These are phyloP conservation scores for Moricandia arvensis DNA, from an alignment of 345 rosid genomes.

Conservation along the genomic window DNA sequence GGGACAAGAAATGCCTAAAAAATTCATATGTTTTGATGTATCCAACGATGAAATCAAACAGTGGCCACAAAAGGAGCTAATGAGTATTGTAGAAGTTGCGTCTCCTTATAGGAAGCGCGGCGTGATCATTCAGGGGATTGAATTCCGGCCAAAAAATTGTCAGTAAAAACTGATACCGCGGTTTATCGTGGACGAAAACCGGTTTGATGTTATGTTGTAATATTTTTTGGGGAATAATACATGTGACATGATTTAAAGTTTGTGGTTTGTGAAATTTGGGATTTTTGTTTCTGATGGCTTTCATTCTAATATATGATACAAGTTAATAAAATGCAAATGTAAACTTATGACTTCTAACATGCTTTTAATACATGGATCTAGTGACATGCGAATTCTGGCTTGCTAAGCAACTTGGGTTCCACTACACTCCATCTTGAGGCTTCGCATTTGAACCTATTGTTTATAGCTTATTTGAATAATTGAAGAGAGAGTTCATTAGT, in stretches of 20 bases:
- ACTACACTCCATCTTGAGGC: too few species aligned
- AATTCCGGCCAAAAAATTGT: slow-evolving; percentile 3
- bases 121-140: slow-evolving; percentile 15
- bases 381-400: too few species aligned
- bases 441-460: too few species aligned
- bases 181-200: not conserved
- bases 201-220: not conserved
- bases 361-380: not conserved
- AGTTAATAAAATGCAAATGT: not conserved
- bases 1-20: slow-evolving; percentile 12
- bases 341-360: not conserved
- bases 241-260: not conserved
- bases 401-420: too few species aligned
- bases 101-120: slow-evolving; percentile 16
- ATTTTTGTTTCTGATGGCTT: not conserved
- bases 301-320: not conserved
- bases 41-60: not conserved
- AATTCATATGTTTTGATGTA: slow-evolving; percentile 2
- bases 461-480: too few species aligned
- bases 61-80: not conserved
- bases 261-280: not conserved
- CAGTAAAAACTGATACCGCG: not conserved
- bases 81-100: slow-evolving; percentile 15
- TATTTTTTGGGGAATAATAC: too few species aligned
- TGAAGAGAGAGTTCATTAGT: too few species aligned